Percentiles rank a stretch among this genome's conserved stretches.
Conservation (phyloP, 345 rosid species). For the Populus davidiana region DNA sequence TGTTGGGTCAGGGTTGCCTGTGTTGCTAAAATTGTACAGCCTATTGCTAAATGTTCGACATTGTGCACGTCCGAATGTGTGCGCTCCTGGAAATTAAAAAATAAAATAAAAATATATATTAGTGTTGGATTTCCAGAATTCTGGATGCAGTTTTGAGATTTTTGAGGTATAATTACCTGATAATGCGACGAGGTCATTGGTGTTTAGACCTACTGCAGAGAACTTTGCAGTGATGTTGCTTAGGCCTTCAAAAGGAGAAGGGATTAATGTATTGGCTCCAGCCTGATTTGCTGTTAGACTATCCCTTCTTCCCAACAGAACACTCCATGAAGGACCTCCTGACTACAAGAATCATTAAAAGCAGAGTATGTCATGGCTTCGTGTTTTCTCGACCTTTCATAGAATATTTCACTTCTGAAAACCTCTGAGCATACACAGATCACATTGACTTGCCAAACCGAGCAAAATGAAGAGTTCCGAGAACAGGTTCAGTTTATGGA, state of each 20-base stretch:
- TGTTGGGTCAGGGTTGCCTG: constrained; percentile 19
- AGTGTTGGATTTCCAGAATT: background rate
- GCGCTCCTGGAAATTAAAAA: background rate
- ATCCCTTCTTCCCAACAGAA: constrained; percentile 66
- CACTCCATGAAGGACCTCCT: constrained; percentile 78
- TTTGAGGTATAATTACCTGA: constrained; percentile 42
- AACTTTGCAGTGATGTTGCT: constrained; percentile 47
- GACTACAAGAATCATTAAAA: constrained; percentile 33
- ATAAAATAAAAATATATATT: too few species aligned
- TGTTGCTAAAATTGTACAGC: constrained; percentile 19
- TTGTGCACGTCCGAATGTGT: constrained; percentile 23
- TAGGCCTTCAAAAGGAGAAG: constrained; percentile 49
- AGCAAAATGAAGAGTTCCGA: too few species aligned
- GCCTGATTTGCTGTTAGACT: constrained; percentile 50
- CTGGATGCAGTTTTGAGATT: background rate
- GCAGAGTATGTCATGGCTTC: too few species aligned
- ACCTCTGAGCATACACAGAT: too few species aligned
- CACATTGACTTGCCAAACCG: too few species aligned
- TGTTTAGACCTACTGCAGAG: constrained; percentile 54
- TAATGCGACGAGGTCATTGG: constrained; percentile 62
- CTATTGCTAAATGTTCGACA: constrained; percentile 15
- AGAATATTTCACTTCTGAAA: too few species aligned
- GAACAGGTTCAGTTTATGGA: too few species aligned
- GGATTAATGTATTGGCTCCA: constrained; percentile 51
- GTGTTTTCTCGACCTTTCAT: too few species aligned